Base-by-base conservation (phyloP, 2,329 filamentous ascomycete species). In the Apiospora hydei region DNA sequence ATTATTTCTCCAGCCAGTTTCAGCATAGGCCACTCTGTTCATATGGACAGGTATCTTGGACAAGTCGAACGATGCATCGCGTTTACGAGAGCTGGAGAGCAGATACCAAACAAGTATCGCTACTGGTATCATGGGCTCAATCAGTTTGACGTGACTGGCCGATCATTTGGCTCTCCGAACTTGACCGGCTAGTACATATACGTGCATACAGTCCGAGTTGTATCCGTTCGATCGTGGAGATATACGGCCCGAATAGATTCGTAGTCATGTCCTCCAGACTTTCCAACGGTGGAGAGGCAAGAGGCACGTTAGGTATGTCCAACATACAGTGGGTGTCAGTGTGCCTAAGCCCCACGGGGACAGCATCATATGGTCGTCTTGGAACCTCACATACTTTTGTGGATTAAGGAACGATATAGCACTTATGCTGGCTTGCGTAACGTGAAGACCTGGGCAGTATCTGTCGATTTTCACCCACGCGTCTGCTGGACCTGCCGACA, bases 221-320 rank as follows among this genome's bases (percentile, higher is more conserved):
- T 61, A 61, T 34, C 53, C 30, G 53, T 34, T 61, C 10, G 53
- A 38, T 38, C 53, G 30, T 61, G 53, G 34, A 64, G 34, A 16
- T 41, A n/a, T 41, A 41, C 57, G 57, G 34, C 57, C 57, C 57
- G 57, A 64, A 64, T 64, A 38, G 57, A 64, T 10, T 18, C 18
- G 34, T 13, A 18, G 21, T 41, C n/a, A 11, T 7, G 34, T 41
- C 21, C 34, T 64, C 21, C 18, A 24, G 18, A 41, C 30, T 41
- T 41, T 41, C 2, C 34, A 41, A 64, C 13, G 34, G 57, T 64
- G 53, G 53, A 61, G 53, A 61, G 30, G 53, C 26, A 61, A 61
- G 26, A 61, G 53, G 30, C 30, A 61, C 11, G 21, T 38, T 21
- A 38, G 16, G 26, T 26, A 57, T 57, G 26, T 57, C 30, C 26